These are phyloP conservation scores for Penicillium sp. DNA, from an alignment of 2,329 filamentous ascomycete genomes.

Conservation along the genomic window DNA sequence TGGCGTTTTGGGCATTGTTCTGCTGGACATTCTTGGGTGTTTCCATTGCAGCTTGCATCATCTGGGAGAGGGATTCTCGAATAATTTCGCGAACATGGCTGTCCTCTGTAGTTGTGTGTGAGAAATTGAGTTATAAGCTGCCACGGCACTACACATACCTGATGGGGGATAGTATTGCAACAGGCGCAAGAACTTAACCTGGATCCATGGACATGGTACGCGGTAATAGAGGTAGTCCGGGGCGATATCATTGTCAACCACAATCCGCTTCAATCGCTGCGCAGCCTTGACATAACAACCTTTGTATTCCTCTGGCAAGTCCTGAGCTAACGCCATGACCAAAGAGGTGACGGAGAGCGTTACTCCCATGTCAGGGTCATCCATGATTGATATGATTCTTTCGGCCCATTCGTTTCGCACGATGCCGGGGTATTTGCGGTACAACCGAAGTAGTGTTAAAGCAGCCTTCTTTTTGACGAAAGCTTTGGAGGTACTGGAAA, in stretches of 20 bases:
- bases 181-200: conserved; percentile 87
- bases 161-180: conserved; percentile 96
- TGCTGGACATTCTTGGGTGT: conserved; percentile 98
- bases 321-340: conserved; percentile 90
- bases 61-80: conserved; percentile 84
- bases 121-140: not conserved
- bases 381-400: conserved; percentile 97
- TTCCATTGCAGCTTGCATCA: conserved; percentile 87
- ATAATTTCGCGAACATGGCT: conserved; percentile 89
- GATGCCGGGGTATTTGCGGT: conserved; percentile 90
- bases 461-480: conserved; percentile 99
- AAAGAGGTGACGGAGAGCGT: conserved; percentile 93
- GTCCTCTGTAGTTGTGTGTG: conserved; percentile 63
- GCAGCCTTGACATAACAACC: conserved; percentile 94
- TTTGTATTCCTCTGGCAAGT: conserved; percentile 90
- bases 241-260: conserved; percentile 86
- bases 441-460: conserved; percentile 84
- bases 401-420: conserved; percentile 97
- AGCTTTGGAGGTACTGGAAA: conserved; percentile 74
- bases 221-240: conserved; percentile 98
- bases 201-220: conserved; percentile 98
- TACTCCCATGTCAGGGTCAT: conserved; percentile 90
- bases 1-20: conserved; percentile 97
- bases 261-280: conserved; percentile 80
- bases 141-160: conserved; percentile 53